These are phyloP conservation scores for Macrocystidia cucumis DNA, from an alignment of 1,284 basidiomycete species.

Conservation along the genomic window DNA sequence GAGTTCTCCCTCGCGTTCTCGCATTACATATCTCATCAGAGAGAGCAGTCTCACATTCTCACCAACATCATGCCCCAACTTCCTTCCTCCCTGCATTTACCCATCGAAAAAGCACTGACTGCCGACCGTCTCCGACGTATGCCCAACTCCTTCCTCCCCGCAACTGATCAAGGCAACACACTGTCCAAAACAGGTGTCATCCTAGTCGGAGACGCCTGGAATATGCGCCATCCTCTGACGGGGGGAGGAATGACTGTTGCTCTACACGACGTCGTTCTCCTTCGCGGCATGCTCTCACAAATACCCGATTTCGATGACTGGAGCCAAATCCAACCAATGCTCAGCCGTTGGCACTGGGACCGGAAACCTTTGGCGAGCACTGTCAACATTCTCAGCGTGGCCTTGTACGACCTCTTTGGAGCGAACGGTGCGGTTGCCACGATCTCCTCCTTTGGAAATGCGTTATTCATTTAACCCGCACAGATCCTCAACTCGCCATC, in stretches of 20 bases:
- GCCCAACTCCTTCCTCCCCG: constrained; percentile 94
- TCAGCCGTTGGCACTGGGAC: constrained; percentile 79
- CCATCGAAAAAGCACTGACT: constrained; percentile 57
- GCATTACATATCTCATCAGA: constrained; percentile 4
- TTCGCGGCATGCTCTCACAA: constrained; percentile 54
- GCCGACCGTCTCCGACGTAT: constrained; percentile 79
- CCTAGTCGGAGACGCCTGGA: constrained; percentile 94
- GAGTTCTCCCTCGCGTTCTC: constrained; percentile 14
- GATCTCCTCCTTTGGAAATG: not conserved
- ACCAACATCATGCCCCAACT: constrained; percentile 74
- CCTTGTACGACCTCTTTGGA: constrained; percentile 87
- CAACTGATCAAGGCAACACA: constrained; percentile 68
- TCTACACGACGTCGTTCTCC: constrained; percentile 74
- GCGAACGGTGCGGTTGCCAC: constrained; percentile 70
- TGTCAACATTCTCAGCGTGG: constrained; percentile 87
- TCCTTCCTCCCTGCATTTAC: constrained; percentile 57
- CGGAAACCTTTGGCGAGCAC: constrained; percentile 79
- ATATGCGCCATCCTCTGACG: constrained; percentile 98
- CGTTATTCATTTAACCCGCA: constrained; percentile 1
- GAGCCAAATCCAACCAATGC: constrained; percentile 45
- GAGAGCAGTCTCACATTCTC: constrained; percentile 56
- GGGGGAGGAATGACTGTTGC: constrained; percentile 97
- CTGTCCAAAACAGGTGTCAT: constrained; percentile 67
- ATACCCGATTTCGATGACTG: constrained; percentile 52
- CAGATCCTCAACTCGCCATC: constrained; percentile 75